Evolutionary conservation across 2,329 filamentous ascomycete species (phyloP), one percentile per base, ranked within the genome.

Genomic region (Aspergillus candidus): DNA sequence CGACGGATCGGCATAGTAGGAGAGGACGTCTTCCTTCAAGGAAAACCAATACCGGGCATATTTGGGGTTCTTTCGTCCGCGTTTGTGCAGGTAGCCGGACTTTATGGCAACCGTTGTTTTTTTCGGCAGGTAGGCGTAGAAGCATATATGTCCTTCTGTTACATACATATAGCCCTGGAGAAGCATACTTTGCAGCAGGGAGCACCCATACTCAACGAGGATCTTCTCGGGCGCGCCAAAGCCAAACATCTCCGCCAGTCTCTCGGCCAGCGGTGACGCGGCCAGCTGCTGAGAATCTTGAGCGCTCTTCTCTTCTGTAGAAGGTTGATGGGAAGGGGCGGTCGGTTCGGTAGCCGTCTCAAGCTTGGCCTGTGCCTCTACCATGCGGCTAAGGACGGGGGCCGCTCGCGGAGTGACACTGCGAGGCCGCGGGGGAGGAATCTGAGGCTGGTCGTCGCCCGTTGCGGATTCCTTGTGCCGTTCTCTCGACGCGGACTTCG

Each of bases 151-250:
- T 56, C 84, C 86, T 49, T 85, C 76, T 0, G 93, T 97, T 59
- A 98, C 87, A 69, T 97, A 97, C 77, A 98, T 84, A 63, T 93
- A 96, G 5, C 93, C 93, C 62, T 96, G 89, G 7, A 97, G 76
- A 27, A 97, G 73, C 35, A 95, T 88, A 60, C 86, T 95, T 63
- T 96, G 89, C 30, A 97, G 71, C 32, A 97, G 72, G 83, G 88
- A 96, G 69, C 91, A 97, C 7, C 89, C 86, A 62, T 94, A 96
- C 71, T 97, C 91, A 80, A 64, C 82, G 49, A 95, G 81, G 15
- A 97, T 87, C 48, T 89, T 84, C 62, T 98, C 93, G 0, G 85
- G 77, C 32, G 79, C 74, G 22, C 88, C 81, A 54, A 96, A 93
- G 39, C 84, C 78, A 59, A 94, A 95, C 50, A 94, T 94, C 49